phyloP scores from a whole-genome alignment of 1,284 basidiomycete species.

The Pulveroboletus sp. region DNA sequence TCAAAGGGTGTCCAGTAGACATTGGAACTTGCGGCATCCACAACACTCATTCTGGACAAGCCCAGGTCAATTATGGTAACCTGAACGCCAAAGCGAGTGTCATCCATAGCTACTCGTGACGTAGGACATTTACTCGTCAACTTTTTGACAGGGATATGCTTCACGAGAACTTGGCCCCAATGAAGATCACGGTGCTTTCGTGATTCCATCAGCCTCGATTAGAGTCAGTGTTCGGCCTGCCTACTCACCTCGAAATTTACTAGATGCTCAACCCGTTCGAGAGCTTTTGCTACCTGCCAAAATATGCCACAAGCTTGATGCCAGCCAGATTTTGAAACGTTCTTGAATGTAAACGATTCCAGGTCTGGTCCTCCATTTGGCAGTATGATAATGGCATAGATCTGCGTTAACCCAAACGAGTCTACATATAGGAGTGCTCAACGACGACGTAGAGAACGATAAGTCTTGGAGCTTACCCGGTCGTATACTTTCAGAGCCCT shows the following conservation, averaged over 20 bases:
- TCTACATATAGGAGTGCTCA: constrained; percentile 44
- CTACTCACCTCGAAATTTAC: constrained; percentile 80
- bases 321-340: constrained; percentile 60
- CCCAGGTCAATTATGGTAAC: constrained; percentile 94
- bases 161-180: constrained; percentile 95
- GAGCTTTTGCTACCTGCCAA: constrained; percentile 81
- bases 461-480: constrained; percentile 55
- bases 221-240: not conserved
- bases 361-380: constrained; percentile 88
- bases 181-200: constrained; percentile 92
- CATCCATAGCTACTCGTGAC: constrained; percentile 52
- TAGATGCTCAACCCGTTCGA: constrained; percentile 76
- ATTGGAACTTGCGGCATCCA: constrained; percentile 41
- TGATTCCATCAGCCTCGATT: constrained; percentile 6
- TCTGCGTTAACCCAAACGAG: constrained; percentile 68
- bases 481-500: constrained; percentile 81
- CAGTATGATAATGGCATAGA: constrained; percentile 86
- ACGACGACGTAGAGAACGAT: not conserved
- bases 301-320: constrained; percentile 83
- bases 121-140: constrained; percentile 27
- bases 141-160: constrained; percentile 39
- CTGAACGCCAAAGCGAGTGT: constrained; percentile 55
- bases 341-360: constrained; percentile 71
- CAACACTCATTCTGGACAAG: constrained; percentile 76
- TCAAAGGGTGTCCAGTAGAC: constrained; percentile 76